phyloP scores from a whole-genome alignment of 306 rosid genomes.

The Biancaea sappan region DNA sequence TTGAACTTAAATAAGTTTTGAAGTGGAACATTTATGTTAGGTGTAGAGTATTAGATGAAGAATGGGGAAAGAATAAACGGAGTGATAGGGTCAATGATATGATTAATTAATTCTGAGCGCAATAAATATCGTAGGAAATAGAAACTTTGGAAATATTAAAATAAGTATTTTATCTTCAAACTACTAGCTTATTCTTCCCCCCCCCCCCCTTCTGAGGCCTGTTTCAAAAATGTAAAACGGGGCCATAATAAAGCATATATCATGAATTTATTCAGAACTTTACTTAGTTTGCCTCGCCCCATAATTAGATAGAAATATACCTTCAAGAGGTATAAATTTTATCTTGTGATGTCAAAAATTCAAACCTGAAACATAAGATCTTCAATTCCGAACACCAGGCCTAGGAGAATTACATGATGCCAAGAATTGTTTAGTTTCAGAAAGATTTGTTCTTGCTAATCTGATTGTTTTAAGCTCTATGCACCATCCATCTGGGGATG shows the following conservation, averaged over 20 bases:
- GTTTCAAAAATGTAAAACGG: background rate
- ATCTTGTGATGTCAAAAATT: background rate
- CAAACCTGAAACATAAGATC: background rate
- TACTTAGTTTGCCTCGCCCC: background rate
- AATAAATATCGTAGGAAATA: too few relatives aligned
- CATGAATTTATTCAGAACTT: background rate
- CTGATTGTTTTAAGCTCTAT: slow-evolving; percentile 7
- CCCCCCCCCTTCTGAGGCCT: too few relatives aligned
- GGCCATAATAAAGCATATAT: background rate
- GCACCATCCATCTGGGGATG: background rate
- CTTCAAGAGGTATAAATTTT: background rate
- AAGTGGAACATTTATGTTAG: background rate
- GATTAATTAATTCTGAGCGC: too few relatives aligned
- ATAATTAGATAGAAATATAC: background rate
- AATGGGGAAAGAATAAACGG: too few relatives aligned
- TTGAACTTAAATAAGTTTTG: slow-evolving; percentile 2
- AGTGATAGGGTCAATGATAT: too few relatives aligned
- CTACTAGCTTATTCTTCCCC: too few relatives aligned
- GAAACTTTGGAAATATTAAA: too few relatives aligned
- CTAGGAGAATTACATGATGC: background rate
- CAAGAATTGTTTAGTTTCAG: background rate
- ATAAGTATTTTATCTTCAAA: too few relatives aligned
- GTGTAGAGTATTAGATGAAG: too few relatives aligned
- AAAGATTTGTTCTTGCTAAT: background rate
- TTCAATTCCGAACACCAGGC: background rate